Base-by-base conservation (phyloP, 306 rosid species). In the Mimosa bimucronata region DNA sequence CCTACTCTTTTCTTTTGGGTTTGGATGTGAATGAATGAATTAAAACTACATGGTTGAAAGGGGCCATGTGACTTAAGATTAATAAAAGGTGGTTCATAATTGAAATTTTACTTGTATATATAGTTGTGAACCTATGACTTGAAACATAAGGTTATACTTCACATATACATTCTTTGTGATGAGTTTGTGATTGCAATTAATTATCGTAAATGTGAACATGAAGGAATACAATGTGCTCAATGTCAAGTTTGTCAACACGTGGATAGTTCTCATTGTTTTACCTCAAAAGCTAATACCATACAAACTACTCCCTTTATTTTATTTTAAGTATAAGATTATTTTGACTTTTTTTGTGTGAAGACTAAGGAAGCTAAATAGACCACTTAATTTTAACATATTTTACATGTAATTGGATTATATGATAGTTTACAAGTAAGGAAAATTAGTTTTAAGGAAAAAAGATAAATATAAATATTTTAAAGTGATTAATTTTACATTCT, bases 51-150 rank as follows among this genome's bases (percentile, higher is more conserved):
- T 26, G 31, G 65, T 23, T 23, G 15, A 11, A 78, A 70, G 50
- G 45, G 34, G 31, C 23, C 61, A 64, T 31, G 57, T 76, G 73
- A 26, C 71, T 61, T 58, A 37, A 41, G 65, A 75, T 40, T 61
- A 23, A 23, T 60, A 41, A 15, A 73, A 73, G 29, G 53, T 7
- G 19, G 9, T 46, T 77, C 70, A 64, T 64, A 19, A 65, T 77
- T 76, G 73, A 64, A 45, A 19, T 77, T 41, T 64, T 37, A 64
- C 80, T 77, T 64, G 64, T 30, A 30, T 77, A 44, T 30, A 30
- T 77, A 44, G 12, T 21, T 40, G 50, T 40, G 52, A 67, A 67
- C 50, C 73, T 42, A 41, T 76, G 69, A 42, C 60, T 75, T 75
- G 18, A 50, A 75, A 60, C 10, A 60, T 2, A 21, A 75, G 69